phyloP scores from a whole-genome alignment of 2,329 filamentous ascomycete species.

The Cordyceps pruinosa region DNA sequence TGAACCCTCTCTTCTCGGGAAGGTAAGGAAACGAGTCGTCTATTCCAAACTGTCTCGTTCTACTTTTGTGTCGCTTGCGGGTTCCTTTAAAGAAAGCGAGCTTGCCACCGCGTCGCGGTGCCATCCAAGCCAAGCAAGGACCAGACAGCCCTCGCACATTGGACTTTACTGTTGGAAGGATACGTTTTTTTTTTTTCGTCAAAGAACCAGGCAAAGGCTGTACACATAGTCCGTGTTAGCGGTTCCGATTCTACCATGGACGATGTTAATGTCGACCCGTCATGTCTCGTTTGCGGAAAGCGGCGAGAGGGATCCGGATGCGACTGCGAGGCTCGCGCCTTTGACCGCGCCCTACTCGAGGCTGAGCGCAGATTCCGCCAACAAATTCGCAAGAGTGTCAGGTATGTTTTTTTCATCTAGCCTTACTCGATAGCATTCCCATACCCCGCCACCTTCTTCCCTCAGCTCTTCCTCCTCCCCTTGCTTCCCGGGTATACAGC shows the following conservation, averaged over 20 bases:
- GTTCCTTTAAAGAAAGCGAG: neutral
- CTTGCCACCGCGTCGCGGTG: neutral
- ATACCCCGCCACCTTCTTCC: slow-evolving; percentile 13
- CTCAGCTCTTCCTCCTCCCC: neutral
- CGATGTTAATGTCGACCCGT: neutral
- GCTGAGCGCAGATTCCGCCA: slow-evolving; percentile 59
- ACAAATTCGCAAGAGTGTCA: slow-evolving; percentile 54
- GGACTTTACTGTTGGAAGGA: too few relatives aligned
- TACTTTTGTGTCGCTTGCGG: neutral
- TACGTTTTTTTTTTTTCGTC: too few relatives aligned
- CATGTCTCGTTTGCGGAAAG: slow-evolving; percentile 57
- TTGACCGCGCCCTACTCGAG: slow-evolving; percentile 56
- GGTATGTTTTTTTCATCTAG: slow-evolving; percentile 36
- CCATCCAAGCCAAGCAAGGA: too few relatives aligned
- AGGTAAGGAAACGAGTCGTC: neutral
- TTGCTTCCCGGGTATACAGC: neutral
- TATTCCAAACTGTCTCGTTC: neutral
- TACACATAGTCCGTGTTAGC: too few relatives aligned
- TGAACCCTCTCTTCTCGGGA: neutral
- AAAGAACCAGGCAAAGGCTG: too few relatives aligned
- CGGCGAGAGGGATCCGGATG: slow-evolving; percentile 53
- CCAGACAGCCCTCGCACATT: too few relatives aligned
- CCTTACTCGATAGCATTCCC: neutral
- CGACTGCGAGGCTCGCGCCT: slow-evolving; percentile 59
- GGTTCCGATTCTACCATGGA: too few relatives aligned